These are phyloP conservation scores for Cytospora piceicola DNA, from an alignment of 2,329 filamentous ascomycete genomes.

Conservation along the genomic window DNA sequence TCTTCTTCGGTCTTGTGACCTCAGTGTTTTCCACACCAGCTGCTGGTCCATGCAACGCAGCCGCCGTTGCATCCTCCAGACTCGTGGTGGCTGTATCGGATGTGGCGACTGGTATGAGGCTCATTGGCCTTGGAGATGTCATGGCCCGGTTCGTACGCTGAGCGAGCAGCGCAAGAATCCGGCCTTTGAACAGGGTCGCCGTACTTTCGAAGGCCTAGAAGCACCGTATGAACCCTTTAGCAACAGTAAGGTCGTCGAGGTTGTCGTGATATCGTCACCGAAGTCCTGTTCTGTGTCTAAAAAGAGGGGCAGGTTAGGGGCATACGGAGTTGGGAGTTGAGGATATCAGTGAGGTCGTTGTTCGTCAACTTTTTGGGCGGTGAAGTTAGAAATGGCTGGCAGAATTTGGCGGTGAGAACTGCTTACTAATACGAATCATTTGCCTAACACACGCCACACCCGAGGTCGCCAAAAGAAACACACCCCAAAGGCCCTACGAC, in stretches of 20 bases:
- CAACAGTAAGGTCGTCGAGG: too few species aligned
- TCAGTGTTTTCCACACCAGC: not conserved
- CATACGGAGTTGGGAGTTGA: not conserved
- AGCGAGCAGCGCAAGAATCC: slow-evolving; percentile 17
- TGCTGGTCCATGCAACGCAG: not conserved
- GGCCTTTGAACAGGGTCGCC: slow-evolving; percentile 21
- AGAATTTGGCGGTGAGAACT: slow-evolving; percentile 1
- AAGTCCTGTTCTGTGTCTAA: not conserved
- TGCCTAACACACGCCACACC: not conserved
- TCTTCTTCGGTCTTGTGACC: slow-evolving; percentile 10
- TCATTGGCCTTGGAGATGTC: slow-evolving; percentile 12
- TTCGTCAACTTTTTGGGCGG: slow-evolving; percentile 25
- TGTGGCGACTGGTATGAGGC: slow-evolving; percentile 8
- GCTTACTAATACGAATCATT: not conserved
- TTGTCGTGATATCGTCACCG: not conserved
- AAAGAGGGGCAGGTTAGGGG: not conserved
- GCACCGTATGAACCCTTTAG: not conserved
- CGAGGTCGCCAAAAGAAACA: not conserved
- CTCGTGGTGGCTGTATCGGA: not conserved
- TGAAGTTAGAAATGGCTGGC: slow-evolving; percentile 7
- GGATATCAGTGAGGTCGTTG: slow-evolving; percentile 5
- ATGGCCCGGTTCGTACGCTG: slow-evolving; percentile 24
- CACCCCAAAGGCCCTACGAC: not conserved
- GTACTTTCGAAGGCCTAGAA: slow-evolving; percentile 10
- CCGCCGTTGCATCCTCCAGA: not conserved